These are phyloP conservation scores for Chlorella sp. DNA, from an alignment of 139 green algal genomes.

Conservation along the genomic window DNA sequence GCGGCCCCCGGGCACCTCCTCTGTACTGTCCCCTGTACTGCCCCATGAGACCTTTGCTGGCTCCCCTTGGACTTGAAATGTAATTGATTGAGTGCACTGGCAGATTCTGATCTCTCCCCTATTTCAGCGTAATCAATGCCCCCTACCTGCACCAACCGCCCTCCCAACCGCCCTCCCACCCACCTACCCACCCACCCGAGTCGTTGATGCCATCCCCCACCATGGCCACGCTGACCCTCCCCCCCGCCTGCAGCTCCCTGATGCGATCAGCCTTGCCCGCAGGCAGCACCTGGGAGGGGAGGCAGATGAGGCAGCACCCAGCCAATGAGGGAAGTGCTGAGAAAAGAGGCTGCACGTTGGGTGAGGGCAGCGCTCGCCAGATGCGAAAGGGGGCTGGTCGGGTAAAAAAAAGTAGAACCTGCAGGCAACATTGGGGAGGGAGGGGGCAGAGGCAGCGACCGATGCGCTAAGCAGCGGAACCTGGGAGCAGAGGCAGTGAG, in stretches of 20 bases:
- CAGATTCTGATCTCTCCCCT: too few relatives aligned
- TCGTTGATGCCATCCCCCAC: slow-evolving; percentile 99
- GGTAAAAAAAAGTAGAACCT: too few relatives aligned
- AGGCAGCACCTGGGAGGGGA: slow-evolving; percentile 40
- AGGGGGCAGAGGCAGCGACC: neutral
- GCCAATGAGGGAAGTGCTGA: neutral
- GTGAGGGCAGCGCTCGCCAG: neutral
- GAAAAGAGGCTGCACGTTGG: neutral
- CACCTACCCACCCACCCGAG: slow-evolving; percentile 33
- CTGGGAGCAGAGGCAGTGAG: too few relatives aligned
- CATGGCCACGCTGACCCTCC: slow-evolving; percentile 87
- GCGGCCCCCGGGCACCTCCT: too few relatives aligned
- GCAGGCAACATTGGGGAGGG: too few relatives aligned
- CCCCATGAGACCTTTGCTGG: too few relatives aligned
- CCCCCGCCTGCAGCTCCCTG: slow-evolving; percentile 61
- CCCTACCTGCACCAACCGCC: too few relatives aligned
- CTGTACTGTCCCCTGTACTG: neutral
- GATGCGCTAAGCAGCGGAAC: too few relatives aligned
- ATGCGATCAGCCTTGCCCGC: slow-evolving; percentile 73
- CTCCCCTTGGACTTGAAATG: too few relatives aligned
- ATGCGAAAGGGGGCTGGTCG: too few relatives aligned
- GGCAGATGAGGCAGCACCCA: neutral
- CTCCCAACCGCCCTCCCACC: neutral
- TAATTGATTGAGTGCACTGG: too few relatives aligned
- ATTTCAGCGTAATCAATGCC: too few relatives aligned